Conservation (phyloP, 257 asterid species). For the Salvia hispanica region DNA sequence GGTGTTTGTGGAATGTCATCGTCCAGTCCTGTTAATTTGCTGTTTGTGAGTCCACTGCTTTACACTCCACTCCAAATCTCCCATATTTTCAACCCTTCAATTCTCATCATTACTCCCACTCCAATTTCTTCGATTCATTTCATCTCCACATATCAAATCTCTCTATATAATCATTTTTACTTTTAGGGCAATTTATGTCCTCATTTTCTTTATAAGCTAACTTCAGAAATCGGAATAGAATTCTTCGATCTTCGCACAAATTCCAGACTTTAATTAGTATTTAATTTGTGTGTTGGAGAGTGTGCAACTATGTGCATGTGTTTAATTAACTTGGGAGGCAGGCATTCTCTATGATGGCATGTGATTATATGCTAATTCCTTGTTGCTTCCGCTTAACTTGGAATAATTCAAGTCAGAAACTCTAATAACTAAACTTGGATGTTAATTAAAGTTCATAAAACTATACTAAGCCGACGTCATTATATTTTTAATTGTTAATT, state of each 20-base stretch:
- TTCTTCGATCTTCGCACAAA: conserved; percentile 6
- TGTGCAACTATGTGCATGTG: not conserved
- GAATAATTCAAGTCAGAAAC: conserved; percentile 1
- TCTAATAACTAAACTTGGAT: no score
- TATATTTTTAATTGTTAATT: no score
- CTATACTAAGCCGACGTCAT: no score
- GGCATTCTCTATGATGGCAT: conserved; percentile 9
- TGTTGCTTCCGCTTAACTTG: conserved; percentile 24
- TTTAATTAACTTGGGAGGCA: conserved; percentile 8
- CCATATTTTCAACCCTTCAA: conserved; percentile 4
- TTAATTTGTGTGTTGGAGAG: not conserved
- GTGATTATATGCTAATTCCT: conserved; percentile 25
- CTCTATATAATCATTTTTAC: not conserved
- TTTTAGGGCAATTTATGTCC: not conserved
- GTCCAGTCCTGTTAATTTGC: conserved; percentile 23
- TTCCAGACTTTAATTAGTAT: conserved; percentile 1
- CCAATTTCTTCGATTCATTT: not conserved
- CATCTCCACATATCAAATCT: not conserved
- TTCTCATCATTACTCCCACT: conserved; percentile 18
- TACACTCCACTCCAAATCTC: conserved; percentile 15
- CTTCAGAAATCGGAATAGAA: conserved; percentile 7
- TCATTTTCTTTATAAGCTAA: not conserved
- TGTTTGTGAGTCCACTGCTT: conserved; percentile 35
- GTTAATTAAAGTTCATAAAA: no score
- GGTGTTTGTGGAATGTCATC: not conserved